Conservation (phyloP, 768 basidiomycete species). For the Mycena vitilis region DNA sequence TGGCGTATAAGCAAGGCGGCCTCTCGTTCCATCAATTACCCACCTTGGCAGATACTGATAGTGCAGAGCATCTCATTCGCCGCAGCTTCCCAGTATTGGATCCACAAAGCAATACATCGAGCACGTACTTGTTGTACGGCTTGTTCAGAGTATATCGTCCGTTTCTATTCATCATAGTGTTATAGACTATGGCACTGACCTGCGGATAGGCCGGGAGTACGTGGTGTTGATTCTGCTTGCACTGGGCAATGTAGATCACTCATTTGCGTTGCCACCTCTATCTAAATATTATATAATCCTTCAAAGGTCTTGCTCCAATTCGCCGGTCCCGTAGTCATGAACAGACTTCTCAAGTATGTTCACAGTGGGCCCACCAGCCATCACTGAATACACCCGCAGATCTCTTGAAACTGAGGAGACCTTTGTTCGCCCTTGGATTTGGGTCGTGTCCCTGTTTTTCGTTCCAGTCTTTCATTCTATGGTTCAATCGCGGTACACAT, state of each 20-base stretch:
- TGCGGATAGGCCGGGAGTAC: slow-evolving; percentile 19
- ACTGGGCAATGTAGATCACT: slow-evolving; percentile 1
- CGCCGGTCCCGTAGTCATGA: slow-evolving; percentile 51
- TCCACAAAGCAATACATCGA: slow-evolving; percentile 12
- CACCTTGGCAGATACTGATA: slow-evolving; percentile 61
- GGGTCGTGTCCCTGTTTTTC: slow-evolving; percentile 51
- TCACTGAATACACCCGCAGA: slow-evolving; percentile 38
- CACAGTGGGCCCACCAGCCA: slow-evolving; percentile 46
- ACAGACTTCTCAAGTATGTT: slow-evolving; percentile 51
- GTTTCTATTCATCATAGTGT: background rate
- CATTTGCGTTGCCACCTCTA: background rate
- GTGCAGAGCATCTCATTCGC: slow-evolving; percentile 47
- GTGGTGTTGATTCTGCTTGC: slow-evolving; percentile 1
- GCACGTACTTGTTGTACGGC: slow-evolving; percentile 18
- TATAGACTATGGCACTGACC: background rate
- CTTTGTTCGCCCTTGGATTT: slow-evolving; percentile 60
- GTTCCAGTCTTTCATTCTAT: slow-evolving; percentile 50
- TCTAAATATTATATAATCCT: background rate
- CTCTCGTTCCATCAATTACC: slow-evolving; percentile 55
- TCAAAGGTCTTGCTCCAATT: slow-evolving; percentile 36
- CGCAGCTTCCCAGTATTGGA: slow-evolving; percentile 45
- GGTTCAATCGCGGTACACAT: slow-evolving; percentile 55
- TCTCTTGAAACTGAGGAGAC: slow-evolving; percentile 38
- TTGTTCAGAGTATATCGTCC: slow-evolving; percentile 26
- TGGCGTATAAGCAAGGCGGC: slow-evolving; percentile 50